Percentiles rank a stretch among this genome's conserved stretches.
Evolutionary conservation across 345 rosid species (phyloP).

Genomic region (Boechera divaricarpa): DNA sequence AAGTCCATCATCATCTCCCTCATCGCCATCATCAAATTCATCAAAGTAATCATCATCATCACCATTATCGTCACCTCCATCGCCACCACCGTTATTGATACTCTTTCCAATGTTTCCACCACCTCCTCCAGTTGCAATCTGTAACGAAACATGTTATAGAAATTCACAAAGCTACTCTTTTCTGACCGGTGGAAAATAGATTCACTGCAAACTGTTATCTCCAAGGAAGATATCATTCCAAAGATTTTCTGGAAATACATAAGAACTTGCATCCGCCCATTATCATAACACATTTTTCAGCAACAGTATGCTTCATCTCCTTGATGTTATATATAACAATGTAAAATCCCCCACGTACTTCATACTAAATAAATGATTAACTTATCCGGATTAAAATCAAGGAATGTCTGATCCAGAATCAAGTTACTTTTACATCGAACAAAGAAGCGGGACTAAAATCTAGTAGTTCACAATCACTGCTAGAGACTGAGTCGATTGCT

Average conservation of each 20-base stretch:
- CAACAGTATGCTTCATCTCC: no score
- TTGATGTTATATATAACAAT: no score
- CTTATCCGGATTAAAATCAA: not conserved
- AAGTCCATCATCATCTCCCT: slow-evolving; percentile 90
- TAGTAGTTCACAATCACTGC: not conserved
- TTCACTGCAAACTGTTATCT: slow-evolving; percentile 8
- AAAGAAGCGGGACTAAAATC: slow-evolving; percentile 15
- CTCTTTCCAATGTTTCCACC: slow-evolving; percentile 94
- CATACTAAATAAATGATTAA: not conserved
- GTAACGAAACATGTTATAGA: slow-evolving; percentile 45
- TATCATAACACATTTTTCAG: no score
- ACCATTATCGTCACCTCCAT: slow-evolving; percentile 94
- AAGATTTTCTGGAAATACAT: not conserved
- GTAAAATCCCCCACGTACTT: not conserved
- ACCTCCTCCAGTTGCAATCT: slow-evolving; percentile 91
- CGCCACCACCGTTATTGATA: slow-evolving; percentile 88
- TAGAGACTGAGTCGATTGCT: not conserved
- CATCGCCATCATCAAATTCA: slow-evolving; percentile 88
- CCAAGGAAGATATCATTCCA: not conserved
- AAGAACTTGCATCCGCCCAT: no score
- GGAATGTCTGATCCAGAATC: no score
- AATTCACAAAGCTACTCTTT: slow-evolving; percentile 13
- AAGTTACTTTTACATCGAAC: not conserved
- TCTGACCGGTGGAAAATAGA: slow-evolving; percentile 13
- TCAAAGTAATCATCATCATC: slow-evolving; percentile 96